A percentile compares a stretch with the other conserved stretches of the same genome.
phyloP scores from a whole-genome alignment of 495 filamentous ascomycete genomes.

The Aspergillus mulundensis region DNA sequence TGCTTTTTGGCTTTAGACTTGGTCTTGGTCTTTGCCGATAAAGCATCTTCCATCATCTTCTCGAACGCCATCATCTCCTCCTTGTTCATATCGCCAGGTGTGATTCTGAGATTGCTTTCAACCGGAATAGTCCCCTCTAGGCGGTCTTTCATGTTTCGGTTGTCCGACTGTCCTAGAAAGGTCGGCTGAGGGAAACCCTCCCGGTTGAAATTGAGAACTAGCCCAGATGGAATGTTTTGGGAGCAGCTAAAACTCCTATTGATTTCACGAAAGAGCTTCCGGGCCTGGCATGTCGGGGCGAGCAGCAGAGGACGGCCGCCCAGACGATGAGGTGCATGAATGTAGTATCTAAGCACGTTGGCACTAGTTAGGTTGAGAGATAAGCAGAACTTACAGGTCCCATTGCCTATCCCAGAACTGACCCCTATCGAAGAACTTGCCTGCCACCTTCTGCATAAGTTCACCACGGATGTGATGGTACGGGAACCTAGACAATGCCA shows the following conservation, averaged over 20 bases:
- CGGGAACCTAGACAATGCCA: conserved; percentile 55
- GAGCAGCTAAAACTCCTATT: conserved; percentile 45
- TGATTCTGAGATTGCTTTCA: not conserved
- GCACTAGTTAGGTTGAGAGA: not conserved
- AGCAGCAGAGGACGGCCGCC: conserved; percentile 54
- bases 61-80: conserved; percentile 42
- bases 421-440: conserved; percentile 51
- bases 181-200: conserved; percentile 56
- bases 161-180: conserved; percentile 56
- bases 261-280: conserved; percentile 54
- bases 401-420: conserved; percentile 59
- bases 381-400: conserved; percentile 62
- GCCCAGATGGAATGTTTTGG: conserved; percentile 51
- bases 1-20: conserved; percentile 47
- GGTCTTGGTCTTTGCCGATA: conserved; percentile 39
- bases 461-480: conserved; percentile 51
- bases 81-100: conserved; percentile 21
- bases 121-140: conserved; percentile 33
- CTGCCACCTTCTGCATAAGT: conserved; percentile 45
- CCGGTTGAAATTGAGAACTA: conserved; percentile 54
- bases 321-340: conserved; percentile 47
- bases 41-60: conserved; percentile 41
- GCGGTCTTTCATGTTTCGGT: conserved; percentile 25
- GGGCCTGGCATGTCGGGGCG: conserved; percentile 59
- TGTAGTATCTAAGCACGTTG: conserved; percentile 55